phyloP scores from a whole-genome alignment of 225 moss, liverwort and hornwort species.

The Pleurozium schreberi region DNA sequence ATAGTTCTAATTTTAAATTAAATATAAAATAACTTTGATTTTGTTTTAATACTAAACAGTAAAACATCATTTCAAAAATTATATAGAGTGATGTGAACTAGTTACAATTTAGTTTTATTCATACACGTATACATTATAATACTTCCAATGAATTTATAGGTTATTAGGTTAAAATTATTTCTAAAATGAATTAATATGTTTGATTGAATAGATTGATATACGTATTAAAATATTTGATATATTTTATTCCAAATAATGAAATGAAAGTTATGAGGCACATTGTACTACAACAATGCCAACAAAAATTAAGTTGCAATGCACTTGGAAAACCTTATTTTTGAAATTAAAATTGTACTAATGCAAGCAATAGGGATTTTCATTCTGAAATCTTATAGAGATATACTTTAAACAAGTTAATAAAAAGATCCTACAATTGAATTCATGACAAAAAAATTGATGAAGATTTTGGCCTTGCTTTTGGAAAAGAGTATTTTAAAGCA shows the following conservation, averaged over 20 bases:
- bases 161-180: too few relatives aligned
- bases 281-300: not conserved
- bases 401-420: not conserved
- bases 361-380: not conserved
- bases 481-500: not conserved
- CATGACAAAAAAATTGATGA: not conserved
- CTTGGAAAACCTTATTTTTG: not conserved
- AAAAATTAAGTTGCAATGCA: not conserved
- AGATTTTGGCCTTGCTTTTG: not conserved
- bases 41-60: not conserved
- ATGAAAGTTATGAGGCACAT: not conserved
- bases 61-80: not conserved
- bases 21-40: not conserved
- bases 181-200: not conserved
- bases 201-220: not conserved
- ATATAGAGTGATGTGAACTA: accelerated
- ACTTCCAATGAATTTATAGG: not conserved
- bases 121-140: accelerated
- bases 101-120: not conserved
- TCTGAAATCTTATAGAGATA: not conserved
- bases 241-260: not conserved
- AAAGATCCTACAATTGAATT: not conserved
- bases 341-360: not conserved
- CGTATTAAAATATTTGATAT: too few relatives aligned
- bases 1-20: not conserved